phyloP scores from a whole-genome alignment of 495 filamentous ascomycete genomes.

The Trichoderma gamsii region DNA sequence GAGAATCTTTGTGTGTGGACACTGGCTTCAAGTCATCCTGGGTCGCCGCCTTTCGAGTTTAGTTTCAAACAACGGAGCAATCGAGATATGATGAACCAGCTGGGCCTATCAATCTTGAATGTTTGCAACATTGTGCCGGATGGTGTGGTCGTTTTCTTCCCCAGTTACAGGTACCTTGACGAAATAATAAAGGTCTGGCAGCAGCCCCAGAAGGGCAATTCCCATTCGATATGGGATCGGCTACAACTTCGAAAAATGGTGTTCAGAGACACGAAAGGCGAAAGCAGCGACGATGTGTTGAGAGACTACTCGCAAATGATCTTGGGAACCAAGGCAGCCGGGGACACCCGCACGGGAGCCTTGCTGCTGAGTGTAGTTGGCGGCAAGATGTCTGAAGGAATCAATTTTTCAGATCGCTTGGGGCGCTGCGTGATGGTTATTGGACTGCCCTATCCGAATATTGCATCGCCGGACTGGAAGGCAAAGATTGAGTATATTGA shows the following conservation, averaged over 20 bases:
- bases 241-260: constrained; percentile 58
- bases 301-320: constrained; percentile 65
- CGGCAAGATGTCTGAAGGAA: constrained; percentile 91
- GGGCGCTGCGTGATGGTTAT: constrained; percentile 85
- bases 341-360: constrained; percentile 45
- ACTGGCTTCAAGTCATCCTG: constrained; percentile 29
- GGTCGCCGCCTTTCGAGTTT: constrained; percentile 64
- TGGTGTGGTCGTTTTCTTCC: constrained; percentile 94
- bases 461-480: constrained; percentile 83
- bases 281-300: constrained; percentile 59
- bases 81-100: constrained; percentile 57
- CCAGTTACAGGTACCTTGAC: constrained; percentile 84
- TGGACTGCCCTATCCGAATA: constrained; percentile 90
- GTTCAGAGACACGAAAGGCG: constrained; percentile 59
- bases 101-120: constrained; percentile 67
- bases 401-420: constrained; percentile 92
- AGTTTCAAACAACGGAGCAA: constrained; percentile 70
- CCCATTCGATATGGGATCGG: constrained; percentile 45
- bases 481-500: constrained; percentile 86
- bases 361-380: constrained; percentile 91
- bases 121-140: constrained; percentile 72
- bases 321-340: constrained; percentile 26
- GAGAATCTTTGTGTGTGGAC: constrained; percentile 74
- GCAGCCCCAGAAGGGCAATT: constrained; percentile 20
- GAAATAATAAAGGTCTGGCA: constrained; percentile 67